phyloP scores from a whole-genome alignment of 805 yeast genomes.

The Lipomyces yamanashiensis region DNA sequence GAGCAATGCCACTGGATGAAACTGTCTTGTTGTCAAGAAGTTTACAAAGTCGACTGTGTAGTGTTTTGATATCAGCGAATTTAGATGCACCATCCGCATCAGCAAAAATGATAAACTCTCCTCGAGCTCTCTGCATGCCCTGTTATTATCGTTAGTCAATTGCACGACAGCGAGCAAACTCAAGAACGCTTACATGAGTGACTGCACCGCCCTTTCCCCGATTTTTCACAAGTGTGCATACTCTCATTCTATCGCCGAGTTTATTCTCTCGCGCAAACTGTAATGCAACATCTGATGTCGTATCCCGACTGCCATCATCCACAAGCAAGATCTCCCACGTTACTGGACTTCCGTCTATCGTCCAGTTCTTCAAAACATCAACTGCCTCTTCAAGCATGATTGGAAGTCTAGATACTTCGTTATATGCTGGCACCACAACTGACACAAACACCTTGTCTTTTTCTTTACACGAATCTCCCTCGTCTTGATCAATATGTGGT shows the following conservation, averaged over 20 bases:
- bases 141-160: background rate
- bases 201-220: slow-evolving; percentile 98
- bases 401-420: slow-evolving; percentile 75
- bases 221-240: slow-evolving; percentile 69
- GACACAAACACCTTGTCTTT: slow-evolving; percentile 57
- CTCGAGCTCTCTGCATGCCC: slow-evolving; percentile 78
- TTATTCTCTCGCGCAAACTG: slow-evolving; percentile 54
- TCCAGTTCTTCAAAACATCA: slow-evolving; percentile 33
- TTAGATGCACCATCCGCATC: slow-evolving; percentile 97
- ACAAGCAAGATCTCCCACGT: slow-evolving; percentile 80
- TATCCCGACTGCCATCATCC: slow-evolving; percentile 90
- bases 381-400: slow-evolving; percentile 70
- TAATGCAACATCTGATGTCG: slow-evolving; percentile 74
- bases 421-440: slow-evolving; percentile 91
- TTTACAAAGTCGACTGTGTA: slow-evolving; percentile 47
- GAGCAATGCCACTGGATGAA: slow-evolving; percentile 62
- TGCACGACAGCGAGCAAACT: background rate
- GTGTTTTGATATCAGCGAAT: slow-evolving; percentile 62
- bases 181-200: slow-evolving; percentile 55
- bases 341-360: slow-evolving; percentile 37
- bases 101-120: slow-evolving; percentile 79
- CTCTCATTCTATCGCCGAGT: slow-evolving; percentile 63
- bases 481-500: slow-evolving; percentile 11
- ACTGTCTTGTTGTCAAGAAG: background rate
- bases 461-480: background rate